These are phyloP conservation scores for Arxiozyma bovina DNA, from an alignment of 1,139 yeast genomes.

Conservation along the genomic window DNA sequence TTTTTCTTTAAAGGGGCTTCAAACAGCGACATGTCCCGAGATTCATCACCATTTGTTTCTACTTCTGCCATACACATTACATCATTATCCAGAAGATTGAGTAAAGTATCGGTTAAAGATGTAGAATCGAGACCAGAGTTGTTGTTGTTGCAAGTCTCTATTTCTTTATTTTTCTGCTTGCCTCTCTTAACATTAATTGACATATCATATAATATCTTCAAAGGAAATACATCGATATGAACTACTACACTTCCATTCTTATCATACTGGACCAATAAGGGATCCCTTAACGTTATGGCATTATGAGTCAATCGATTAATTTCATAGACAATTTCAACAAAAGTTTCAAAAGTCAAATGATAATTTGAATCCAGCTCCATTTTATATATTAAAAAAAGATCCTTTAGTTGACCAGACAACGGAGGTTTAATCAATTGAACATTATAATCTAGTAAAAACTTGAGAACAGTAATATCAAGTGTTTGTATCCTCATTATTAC, in stretches of 20 bases:
- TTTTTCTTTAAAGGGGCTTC: conserved; percentile 2
- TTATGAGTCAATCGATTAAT: neutral
- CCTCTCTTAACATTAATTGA: neutral
- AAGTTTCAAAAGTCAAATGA: neutral
- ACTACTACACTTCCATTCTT: neutral
- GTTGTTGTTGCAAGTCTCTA: neutral
- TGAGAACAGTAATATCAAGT: conserved; percentile 14
- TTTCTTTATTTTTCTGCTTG: neutral
- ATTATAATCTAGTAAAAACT: conserved; percentile 20
- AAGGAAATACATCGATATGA: neutral
- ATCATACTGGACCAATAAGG: neutral
- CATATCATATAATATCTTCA: neutral
- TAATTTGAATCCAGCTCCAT: neutral
- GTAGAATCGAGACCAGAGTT: too few species aligned
- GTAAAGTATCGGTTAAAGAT: neutral
- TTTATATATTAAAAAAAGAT: conserved; percentile 14
- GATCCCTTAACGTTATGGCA: neutral
- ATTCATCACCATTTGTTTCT: neutral
- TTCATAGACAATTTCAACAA: neutral
- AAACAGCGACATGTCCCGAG: neutral
- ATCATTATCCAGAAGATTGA: conserved; percentile 5
- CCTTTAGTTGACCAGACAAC: conserved; percentile 18
- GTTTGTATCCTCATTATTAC: neutral
- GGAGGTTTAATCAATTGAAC: conserved; percentile 15
- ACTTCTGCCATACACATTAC: neutral